A percentile compares a stretch with the other conserved stretches of the same genome.
phyloP scores from a whole-genome alignment of 140 eudicot genomes.

The Ambrosia hybrid region DNA sequence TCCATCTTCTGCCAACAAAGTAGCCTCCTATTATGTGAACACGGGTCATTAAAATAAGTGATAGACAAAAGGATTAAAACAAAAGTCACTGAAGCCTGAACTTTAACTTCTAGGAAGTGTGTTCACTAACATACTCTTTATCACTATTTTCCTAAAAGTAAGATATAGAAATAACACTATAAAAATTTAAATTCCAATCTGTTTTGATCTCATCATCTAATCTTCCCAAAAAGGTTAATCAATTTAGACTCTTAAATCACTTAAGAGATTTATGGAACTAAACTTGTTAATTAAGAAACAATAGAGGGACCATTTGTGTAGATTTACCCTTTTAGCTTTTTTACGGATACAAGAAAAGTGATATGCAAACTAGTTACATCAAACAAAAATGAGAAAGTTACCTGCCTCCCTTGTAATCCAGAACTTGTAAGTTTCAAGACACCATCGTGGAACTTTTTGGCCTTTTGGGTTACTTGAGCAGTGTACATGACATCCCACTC shows the following conservation, averaged over 20 bases:
- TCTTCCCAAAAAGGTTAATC: slow-evolving; percentile 3
- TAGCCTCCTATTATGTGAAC: slow-evolving; percentile 37
- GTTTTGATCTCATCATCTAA: neutral
- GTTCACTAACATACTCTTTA: neutral
- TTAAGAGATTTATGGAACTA: neutral
- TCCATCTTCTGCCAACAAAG: slow-evolving; percentile 64
- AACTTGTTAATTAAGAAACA: slow-evolving; percentile 10
- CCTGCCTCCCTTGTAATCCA: slow-evolving; percentile 59
- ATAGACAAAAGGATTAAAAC: slow-evolving; percentile 5
- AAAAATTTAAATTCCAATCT: neutral
- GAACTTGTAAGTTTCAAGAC: slow-evolving; percentile 44
- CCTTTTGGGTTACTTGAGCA: slow-evolving; percentile 48
- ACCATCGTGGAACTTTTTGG: slow-evolving; percentile 53
- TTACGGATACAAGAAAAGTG: neutral
- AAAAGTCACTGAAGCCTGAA: slow-evolving; percentile 12
- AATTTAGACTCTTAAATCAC: neutral
- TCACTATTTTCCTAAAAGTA: neutral
- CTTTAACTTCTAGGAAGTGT: neutral
- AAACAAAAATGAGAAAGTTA: slow-evolving; percentile 24
- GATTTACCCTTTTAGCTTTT: slow-evolving; percentile 11
- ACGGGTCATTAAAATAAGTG: slow-evolving; percentile 13
- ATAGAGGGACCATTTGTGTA: slow-evolving; percentile 2
- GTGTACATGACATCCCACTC: slow-evolving; percentile 68
- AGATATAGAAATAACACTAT: neutral
- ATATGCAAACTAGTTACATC: slow-evolving; percentile 6